Percentiles rank a stretch among this genome's conserved stretches.
phyloP scores from a whole-genome alignment of 2,329 filamentous ascomycete genomes.

The Fusarium armeniacum region DNA sequence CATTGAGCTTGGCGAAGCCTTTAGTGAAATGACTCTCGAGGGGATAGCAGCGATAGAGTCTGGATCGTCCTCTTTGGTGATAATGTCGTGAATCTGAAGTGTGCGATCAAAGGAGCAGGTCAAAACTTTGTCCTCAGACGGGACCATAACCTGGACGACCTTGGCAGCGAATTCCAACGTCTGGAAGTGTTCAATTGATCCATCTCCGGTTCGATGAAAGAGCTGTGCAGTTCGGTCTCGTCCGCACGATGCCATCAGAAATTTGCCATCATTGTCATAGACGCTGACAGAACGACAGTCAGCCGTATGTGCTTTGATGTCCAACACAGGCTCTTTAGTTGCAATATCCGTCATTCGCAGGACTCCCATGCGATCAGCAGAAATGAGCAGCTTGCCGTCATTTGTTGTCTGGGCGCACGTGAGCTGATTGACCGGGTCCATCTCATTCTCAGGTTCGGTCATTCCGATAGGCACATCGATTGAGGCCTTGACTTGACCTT shows the following conservation, averaged over 20 bases:
- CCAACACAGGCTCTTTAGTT: conserved; percentile 73
- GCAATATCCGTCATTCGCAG: conserved; percentile 76
- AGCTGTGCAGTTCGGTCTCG: conserved; percentile 94
- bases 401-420: conserved; percentile 71
- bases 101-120: conserved; percentile 93
- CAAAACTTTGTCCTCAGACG: conserved; percentile 80
- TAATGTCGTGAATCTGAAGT: conserved; percentile 83
- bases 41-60: conserved; percentile 82
- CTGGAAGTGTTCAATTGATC: conserved; percentile 82
- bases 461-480: conserved; percentile 79
- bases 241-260: conserved; percentile 84
- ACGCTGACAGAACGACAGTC: conserved; percentile 88
- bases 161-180: conserved; percentile 94
- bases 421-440: conserved; percentile 70
- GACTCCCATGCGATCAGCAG: conserved; percentile 89
- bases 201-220: conserved; percentile 73
- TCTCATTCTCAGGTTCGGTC: conserved; percentile 62
- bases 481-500: conserved; percentile 76
- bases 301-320: conserved; percentile 86
- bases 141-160: conserved; percentile 80
- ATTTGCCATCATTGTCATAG: conserved; percentile 71
- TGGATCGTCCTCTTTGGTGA: conserved; percentile 75
- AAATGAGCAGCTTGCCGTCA: conserved; percentile 76
- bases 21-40: conserved; percentile 82
- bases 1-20: conserved; percentile 90